Evolutionary conservation across 768 basidiomycete species (phyloP).

Genomic region (Boletellus ananiceps): DNA sequence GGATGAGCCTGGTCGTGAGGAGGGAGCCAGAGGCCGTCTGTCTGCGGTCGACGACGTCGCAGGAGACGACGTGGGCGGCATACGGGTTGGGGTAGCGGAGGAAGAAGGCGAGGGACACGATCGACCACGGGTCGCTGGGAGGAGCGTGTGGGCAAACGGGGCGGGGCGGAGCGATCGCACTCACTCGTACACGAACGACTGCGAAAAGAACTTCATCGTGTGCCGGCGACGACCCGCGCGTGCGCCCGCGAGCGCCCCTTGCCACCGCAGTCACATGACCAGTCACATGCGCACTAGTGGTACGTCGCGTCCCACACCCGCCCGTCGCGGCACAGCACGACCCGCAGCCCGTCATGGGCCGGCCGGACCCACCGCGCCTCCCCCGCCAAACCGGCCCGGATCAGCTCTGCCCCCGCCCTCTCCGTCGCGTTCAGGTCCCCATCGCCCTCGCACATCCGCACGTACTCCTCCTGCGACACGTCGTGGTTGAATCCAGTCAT

Average conservation of each 20-base stretch:
- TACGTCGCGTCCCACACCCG: conserved; percentile 53
- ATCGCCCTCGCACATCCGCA: conserved; percentile 53
- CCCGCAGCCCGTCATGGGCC: conserved; percentile 67
- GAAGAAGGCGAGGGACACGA: conserved; percentile 90
- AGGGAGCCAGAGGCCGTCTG: conserved; percentile 71
- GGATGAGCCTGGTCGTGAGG: conserved; percentile 82
- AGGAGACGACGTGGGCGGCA: conserved; percentile 88
- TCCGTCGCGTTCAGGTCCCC: conserved; percentile 36
- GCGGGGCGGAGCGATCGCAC: conserved; percentile 17
- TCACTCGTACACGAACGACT: conserved; percentile 55
- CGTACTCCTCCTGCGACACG: conserved; percentile 74
- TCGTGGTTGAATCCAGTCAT: conserved; percentile 73
- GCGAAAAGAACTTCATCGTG: conserved; percentile 51
- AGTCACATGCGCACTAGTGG: conserved; percentile 7
- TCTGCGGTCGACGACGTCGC: conserved; percentile 87
- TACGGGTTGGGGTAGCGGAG: conserved; percentile 95
- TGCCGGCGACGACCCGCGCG: conserved; percentile 29
- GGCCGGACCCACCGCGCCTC: conserved; percentile 59
- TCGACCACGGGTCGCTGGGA: conserved; percentile 85
- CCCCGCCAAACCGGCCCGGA: conserved; percentile 46
- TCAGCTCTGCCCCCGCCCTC: conserved; percentile 39
- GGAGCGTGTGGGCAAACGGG: too few relatives aligned
- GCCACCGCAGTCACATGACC: not conserved
- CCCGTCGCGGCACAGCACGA: conserved; percentile 42
- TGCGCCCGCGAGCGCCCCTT: too few relatives aligned